Conservation (phyloP, 129 eudicot genomes). For the Lactuca sativa region DNA sequence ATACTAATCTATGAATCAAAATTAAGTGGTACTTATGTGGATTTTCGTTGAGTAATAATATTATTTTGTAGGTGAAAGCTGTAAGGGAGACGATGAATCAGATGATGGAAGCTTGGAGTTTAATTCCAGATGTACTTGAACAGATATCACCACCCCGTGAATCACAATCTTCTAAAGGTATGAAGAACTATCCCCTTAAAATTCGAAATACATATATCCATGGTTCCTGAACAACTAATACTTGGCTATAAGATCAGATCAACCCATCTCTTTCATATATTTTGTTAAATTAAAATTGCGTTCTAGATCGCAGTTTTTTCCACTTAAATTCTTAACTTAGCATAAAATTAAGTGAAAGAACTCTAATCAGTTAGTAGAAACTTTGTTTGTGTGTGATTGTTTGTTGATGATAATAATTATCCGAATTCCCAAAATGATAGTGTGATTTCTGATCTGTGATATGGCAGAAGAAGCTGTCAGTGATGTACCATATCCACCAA, state of each 20-base stretch:
- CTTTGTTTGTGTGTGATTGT: background rate
- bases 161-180: conserved; percentile 61
- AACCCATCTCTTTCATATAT: background rate
- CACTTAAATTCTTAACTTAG: background rate
- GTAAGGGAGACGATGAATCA: conserved; percentile 77
- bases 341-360: background rate
- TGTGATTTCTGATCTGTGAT: conserved; percentile 14
- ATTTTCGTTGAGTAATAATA: background rate
- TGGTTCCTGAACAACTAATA: background rate
- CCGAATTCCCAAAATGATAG: background rate
- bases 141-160: conserved; percentile 45
- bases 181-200: background rate
- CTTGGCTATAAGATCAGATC: background rate
- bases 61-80: conserved; percentile 64
- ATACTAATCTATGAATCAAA: background rate
- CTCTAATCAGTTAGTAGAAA: background rate
- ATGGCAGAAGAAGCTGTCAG: conserved; percentile 51
- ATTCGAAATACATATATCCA: background rate
- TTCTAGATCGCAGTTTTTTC: background rate
- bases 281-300: background rate
- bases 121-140: conserved; percentile 59
- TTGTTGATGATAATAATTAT: conserved; percentile 16
- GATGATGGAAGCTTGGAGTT: conserved; percentile 83
- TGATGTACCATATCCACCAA: conserved; percentile 51
- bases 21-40: background rate